These are phyloP conservation scores for Kodamaea anthophila DNA, from an alignment of 1,139 yeast genomes.

Conservation along the genomic window DNA sequence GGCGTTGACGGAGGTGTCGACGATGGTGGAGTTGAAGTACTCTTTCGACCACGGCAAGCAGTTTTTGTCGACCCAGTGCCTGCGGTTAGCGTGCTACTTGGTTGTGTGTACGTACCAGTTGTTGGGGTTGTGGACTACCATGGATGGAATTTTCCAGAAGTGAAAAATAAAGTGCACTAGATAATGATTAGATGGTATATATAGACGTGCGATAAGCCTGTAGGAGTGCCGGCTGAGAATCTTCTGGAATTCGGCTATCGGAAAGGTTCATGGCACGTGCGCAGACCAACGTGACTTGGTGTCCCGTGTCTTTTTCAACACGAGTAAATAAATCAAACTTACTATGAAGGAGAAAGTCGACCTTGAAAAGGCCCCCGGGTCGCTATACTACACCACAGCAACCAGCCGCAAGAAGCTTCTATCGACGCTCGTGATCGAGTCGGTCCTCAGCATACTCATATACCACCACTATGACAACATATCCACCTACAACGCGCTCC, in stretches of 20 bases:
- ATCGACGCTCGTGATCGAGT: constrained; percentile 19
- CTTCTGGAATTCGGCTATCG: too few species aligned
- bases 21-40: constrained; percentile 45
- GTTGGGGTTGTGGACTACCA: constrained; percentile 80
- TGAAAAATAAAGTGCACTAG: neutral
- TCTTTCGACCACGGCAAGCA: constrained; percentile 70
- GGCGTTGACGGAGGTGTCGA: constrained; percentile 27
- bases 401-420: constrained; percentile 5
- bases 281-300: neutral
- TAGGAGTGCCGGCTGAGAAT: too few species aligned
- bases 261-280: too few species aligned
- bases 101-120: constrained; percentile 53
- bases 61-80: constrained; percentile 84
- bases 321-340: neutral
- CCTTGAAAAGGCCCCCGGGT: constrained; percentile 7
- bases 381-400: constrained; percentile 3
- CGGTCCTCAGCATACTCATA: constrained; percentile 17
- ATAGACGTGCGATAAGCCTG: too few species aligned
- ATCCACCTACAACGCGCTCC: constrained; percentile 13
- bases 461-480: constrained; percentile 26
- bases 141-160: constrained; percentile 14
- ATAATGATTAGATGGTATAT: too few species aligned
- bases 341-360: constrained; percentile 6
- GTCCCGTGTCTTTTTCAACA: constrained; percentile 1
- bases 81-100: constrained; percentile 18